phyloP scores from a whole-genome alignment of 108 stramenopile genomes.

The Mediolabrus comicus region DNA sequence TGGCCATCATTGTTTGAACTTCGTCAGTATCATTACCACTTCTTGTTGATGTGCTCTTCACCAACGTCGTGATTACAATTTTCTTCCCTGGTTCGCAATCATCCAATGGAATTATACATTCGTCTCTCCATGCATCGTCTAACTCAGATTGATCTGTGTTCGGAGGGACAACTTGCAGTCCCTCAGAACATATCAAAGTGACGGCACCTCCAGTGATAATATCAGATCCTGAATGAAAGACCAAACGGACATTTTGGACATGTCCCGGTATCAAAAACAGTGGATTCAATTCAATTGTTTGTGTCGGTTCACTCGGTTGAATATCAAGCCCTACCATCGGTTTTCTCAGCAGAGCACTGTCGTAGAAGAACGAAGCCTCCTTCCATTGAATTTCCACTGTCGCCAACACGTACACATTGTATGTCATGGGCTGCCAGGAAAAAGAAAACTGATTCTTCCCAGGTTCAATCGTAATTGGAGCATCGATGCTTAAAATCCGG shows the following conservation, averaged over 20 bases:
- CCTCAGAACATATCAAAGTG: constrained; percentile 57
- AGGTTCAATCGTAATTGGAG: constrained; percentile 48
- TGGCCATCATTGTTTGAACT: constrained; percentile 57
- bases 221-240: constrained; percentile 66
- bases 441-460: constrained; percentile 60
- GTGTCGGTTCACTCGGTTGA: constrained; percentile 73
- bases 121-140: constrained; percentile 54
- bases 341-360: constrained; percentile 51
- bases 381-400: constrained; percentile 75
- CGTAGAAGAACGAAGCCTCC: constrained; percentile 71
- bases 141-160: constrained; percentile 40
- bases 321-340: constrained; percentile 71
- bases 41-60: constrained; percentile 57
- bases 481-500: constrained; percentile 44
- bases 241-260: constrained; percentile 64
- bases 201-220: constrained; percentile 57
- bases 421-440: constrained; percentile 61
- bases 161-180: constrained; percentile 59
- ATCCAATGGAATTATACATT: constrained; percentile 43
- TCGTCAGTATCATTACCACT: constrained; percentile 13
- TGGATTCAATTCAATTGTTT: constrained; percentile 67
- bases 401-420: constrained; percentile 65
- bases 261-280: constrained; percentile 73
- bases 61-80: constrained; percentile 47
- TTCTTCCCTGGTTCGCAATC: constrained; percentile 55